Base-by-base conservation (phyloP, 2,329 filamentous ascomycete species). In the Colletotrichum sansevieriae region DNA sequence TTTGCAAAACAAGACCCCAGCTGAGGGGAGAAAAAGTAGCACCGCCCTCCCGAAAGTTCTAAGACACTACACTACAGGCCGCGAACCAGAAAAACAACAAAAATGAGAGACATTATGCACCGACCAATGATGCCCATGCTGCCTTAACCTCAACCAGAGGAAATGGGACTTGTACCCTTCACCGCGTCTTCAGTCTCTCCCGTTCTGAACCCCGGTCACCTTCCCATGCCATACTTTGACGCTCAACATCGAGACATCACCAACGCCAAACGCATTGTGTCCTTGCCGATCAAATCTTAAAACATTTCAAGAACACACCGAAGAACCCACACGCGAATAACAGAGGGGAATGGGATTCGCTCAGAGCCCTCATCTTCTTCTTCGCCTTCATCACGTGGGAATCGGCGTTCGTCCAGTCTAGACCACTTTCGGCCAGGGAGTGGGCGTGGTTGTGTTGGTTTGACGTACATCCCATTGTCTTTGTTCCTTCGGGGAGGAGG, bases 261-360 rank as follows among this genome's bases (percentile, higher is more conserved):
- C 66, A 69, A 66, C 47, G 66, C 66, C 66, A 66, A 69, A 69
- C 62, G 56, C 66, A 66, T 69, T 66, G 66, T 69, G 22, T 63
- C 44, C 43, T 57, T 66, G 62, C 66, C 66, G 66, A 69, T 69
- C 66, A 47, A 69, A 65, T 66, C 61, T 69, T 41, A 57, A 55
- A 62, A 54, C 49, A 61, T 57, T 54, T 54, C 43, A 37, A 52
- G 39, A 39, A 65, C 15, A 65, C 63, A 56, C 35, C 29, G 39
- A 56, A 61, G 62, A 61, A 55, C 18, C 33, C n/a, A 29, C 35
- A 66, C 18, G 22, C 43, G 25, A 61, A 56, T 37, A 54, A 43
- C 56, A 41, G 39, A n/a, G 62, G 54, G 37, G 39, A 47, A 58
- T 18, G n/a, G 49, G n/a, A 56, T n/a, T 33, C 33, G 18, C 20